phyloP scores from a whole-genome alignment of 257 asterid genomes.

The Plantago major region DNA sequence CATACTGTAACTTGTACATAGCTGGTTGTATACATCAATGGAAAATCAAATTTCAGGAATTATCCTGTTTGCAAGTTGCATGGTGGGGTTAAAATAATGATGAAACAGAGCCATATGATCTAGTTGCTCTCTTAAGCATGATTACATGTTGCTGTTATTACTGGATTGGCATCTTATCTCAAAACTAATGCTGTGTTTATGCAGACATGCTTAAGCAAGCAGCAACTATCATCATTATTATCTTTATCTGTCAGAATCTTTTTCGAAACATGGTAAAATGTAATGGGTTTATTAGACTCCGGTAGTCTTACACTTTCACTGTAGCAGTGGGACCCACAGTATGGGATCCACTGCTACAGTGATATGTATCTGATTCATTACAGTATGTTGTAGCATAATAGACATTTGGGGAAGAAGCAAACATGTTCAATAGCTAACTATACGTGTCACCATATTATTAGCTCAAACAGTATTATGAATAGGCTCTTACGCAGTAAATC shows the following conservation, averaged over 20 bases:
- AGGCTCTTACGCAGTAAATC: no score
- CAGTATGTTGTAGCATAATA: no score
- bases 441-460: no score
- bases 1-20: conserved; percentile 48
- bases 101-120: conserved; percentile 15
- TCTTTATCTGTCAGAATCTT: conserved; percentile 9
- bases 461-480: no score
- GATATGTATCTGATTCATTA: no score
- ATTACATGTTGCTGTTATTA: conserved; percentile 16
- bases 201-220: conserved; percentile 21
- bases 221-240: conserved; percentile 22
- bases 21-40: conserved; percentile 35
- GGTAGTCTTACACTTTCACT: no score
- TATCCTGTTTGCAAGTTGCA: conserved; percentile 10
- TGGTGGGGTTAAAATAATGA: conserved; percentile 28
- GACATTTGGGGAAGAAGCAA: no score
- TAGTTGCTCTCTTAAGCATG: conserved; percentile 13
- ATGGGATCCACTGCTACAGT: no score
- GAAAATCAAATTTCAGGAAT: conserved; percentile 24
- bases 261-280: conserved; percentile 2
- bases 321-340: no score
- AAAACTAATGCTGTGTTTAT: conserved; percentile 11
- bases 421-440: no score
- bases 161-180: conserved; percentile 10
- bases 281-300: no score